phyloP scores from a whole-genome alignment of 352 stramenopile genomes.

The Blastocystis sp. region DNA sequence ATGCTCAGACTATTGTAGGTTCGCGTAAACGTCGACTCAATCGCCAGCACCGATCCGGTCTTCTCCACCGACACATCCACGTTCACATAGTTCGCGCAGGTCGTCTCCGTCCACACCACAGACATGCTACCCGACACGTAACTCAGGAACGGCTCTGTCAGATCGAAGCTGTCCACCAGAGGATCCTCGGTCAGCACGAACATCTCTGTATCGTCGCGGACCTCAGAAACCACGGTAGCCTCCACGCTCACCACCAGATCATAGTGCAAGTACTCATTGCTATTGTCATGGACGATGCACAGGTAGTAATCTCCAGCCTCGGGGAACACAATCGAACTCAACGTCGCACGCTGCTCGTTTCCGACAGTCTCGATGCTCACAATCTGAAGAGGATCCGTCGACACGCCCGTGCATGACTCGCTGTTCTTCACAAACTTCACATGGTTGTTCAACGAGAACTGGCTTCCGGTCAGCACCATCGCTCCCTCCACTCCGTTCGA shows the following conservation, averaged over 20 bases:
- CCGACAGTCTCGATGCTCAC: neutral
- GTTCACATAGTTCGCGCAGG: conserved; percentile 9
- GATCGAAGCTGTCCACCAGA: neutral
- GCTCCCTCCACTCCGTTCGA: neutral
- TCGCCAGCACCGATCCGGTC: neutral
- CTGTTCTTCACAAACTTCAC: conserved; percentile 51
- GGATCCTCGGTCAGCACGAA: conserved; percentile 47
- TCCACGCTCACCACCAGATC: neutral
- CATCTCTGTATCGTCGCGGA: conserved; percentile 14
- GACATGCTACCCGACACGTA: neutral
- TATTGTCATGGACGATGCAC: conserved; percentile 14
- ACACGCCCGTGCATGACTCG: neutral
- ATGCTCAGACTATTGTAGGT: conserved; percentile 13
- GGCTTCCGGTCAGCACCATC: neutral
- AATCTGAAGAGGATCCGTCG: conserved; percentile 37
- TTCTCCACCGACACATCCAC: neutral
- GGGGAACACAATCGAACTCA: conserved; percentile 13
- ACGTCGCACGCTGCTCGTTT: neutral
- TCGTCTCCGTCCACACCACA: conserved; percentile 44
- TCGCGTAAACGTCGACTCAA: neutral
- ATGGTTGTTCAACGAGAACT: neutral
- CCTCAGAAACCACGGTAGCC: neutral
- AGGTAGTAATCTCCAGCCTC: conserved; percentile 30
- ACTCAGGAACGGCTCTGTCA: neutral
- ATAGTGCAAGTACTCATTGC: conserved; percentile 43